Evolutionary conservation across 2,329 filamentous ascomycete species (phyloP), one percentile per base, ranked within the genome.

Genomic region (Elsinoe arachidis): DNA sequence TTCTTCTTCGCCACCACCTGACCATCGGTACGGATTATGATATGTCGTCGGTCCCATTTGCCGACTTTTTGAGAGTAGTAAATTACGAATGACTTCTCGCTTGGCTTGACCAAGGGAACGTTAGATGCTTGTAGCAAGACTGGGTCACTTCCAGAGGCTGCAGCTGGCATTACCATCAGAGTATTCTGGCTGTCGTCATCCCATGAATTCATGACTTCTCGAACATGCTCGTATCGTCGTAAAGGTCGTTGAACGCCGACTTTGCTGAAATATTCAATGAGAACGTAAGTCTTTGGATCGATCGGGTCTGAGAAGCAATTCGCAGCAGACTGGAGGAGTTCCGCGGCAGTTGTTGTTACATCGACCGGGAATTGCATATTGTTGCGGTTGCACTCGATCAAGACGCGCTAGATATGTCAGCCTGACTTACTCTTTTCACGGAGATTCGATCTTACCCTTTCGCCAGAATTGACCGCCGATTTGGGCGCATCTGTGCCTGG

Each of bases 151-250:
- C 76, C 74, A 1, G 77, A 72, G 37, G 83, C 79, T 12, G 66
- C 65, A 1, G 79, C 76, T 12, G 84, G 78, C 56, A 85, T 73
- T 19, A 96, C 78, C 15, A 87, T 73, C 12, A 97, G 76, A 6
- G 80, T 78, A 65, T 95, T 93, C 63, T 90, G 85, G 2, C 79
- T 77, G 68, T 96, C 90, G 43, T 80, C 78, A 60, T 95, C 88
- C 92, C 92, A 97, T 0, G 90, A 95, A 69, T 95, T 95, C 79
- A 96, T 81, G 19, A 96, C 82, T 65, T 96, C 89, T 59, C 89
- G 83, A 33, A 97, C 80, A 61, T 83, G 83, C 73, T 97, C 92
- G 68, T 96, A 96, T 38, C 84, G 85, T 39, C 92, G 86, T 23
- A 97, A 73, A 0, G 88, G 86, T 38, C 92, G 83, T 69, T 95